Conservation (phyloP, 805 yeast genomes). For the Cyberlindnera mycetangii region DNA sequence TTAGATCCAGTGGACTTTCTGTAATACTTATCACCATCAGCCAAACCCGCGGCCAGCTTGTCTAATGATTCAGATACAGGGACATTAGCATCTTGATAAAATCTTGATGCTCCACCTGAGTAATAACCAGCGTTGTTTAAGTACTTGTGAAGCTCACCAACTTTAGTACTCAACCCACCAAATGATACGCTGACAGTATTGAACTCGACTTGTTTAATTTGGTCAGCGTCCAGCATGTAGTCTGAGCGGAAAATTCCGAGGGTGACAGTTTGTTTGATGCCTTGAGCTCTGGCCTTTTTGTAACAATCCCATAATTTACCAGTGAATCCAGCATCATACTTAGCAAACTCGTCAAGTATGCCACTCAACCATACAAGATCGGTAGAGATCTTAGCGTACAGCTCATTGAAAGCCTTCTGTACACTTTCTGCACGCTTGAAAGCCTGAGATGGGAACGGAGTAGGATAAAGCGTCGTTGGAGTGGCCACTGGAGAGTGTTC, state of each 20-base stretch:
- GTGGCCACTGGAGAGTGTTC: conserved; percentile 53
- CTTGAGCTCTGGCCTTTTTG: conserved; percentile 42
- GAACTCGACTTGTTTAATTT: conserved; percentile 91
- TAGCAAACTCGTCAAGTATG: conserved; percentile 52
- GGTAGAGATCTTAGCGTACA: conserved; percentile 63
- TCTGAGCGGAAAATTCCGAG: conserved; percentile 90
- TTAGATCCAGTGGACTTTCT: conserved; percentile 28
- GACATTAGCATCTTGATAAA: conserved; percentile 45
- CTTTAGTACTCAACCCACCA: conserved; percentile 84
- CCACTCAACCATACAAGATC: conserved; percentile 63
- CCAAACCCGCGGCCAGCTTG: conserved; percentile 66
- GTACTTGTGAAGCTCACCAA: conserved; percentile 70
- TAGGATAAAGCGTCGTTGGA: conserved; percentile 88
- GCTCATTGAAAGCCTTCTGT: conserved; percentile 65
- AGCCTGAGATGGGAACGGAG: conserved; percentile 72
- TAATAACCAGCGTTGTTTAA: conserved; percentile 61
- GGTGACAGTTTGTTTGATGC: conserved; percentile 62
- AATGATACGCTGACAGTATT: conserved; percentile 95
- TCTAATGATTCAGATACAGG: conserved; percentile 67
- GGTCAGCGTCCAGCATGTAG: conserved; percentile 58
- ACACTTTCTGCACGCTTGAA: conserved; percentile 66
- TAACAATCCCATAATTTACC: conserved; percentile 70
- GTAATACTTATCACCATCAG: conserved; percentile 62
- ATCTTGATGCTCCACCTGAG: conserved; percentile 36
- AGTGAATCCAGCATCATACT: conserved; percentile 73